Evolutionary conservation across 2,329 filamentous ascomycete species (phyloP).

Genomic region (Elsinoe arachidis): DNA sequence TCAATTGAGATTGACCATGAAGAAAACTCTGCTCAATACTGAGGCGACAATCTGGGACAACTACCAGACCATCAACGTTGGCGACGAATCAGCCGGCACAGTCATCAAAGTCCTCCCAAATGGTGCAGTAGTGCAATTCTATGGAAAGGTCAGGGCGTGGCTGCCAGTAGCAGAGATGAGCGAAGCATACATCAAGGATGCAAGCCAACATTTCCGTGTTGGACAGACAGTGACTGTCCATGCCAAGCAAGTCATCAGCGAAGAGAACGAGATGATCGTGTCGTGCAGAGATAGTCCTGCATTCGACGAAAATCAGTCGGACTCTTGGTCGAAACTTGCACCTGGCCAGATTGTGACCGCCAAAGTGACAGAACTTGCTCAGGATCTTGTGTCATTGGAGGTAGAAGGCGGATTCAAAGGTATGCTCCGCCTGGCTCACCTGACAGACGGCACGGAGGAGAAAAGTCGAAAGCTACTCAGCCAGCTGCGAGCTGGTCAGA

Average conservation of each 20-base stretch:
- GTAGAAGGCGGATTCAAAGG: slow-evolving; percentile 70
- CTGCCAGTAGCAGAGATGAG: slow-evolving; percentile 96
- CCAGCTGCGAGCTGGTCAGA: slow-evolving; percentile 76
- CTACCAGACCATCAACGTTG: slow-evolving; percentile 64
- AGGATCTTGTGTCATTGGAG: slow-evolving; percentile 53
- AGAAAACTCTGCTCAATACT: slow-evolving; percentile 89
- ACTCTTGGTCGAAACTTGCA: slow-evolving; percentile 62
- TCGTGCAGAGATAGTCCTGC: slow-evolving; percentile 85
- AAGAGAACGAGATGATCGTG: slow-evolving; percentile 65
- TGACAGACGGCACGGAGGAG: slow-evolving; percentile 73
- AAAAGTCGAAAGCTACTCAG: slow-evolving; percentile 71
- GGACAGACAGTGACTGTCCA: slow-evolving; percentile 91
- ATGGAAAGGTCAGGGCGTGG: slow-evolving; percentile 73
- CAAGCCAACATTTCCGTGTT: slow-evolving; percentile 75
- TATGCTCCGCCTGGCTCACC: slow-evolving; percentile 64
- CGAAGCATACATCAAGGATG: slow-evolving; percentile 86
- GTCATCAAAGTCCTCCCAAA: slow-evolving; percentile 70
- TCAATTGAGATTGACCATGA: slow-evolving; percentile 78
- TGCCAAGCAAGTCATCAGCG: slow-evolving; percentile 69
- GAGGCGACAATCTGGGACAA: slow-evolving; percentile 70
- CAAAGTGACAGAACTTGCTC: slow-evolving; percentile 46
- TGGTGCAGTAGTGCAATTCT: slow-evolving; percentile 89
- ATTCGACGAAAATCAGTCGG: slow-evolving; percentile 67
- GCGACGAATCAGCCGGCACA: slow-evolving; percentile 74
- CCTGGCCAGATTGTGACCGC: slow-evolving; percentile 68